Evolutionary conservation across 805 yeast genomes (phyloP).

Genomic region (Starmerella apis): DNA sequence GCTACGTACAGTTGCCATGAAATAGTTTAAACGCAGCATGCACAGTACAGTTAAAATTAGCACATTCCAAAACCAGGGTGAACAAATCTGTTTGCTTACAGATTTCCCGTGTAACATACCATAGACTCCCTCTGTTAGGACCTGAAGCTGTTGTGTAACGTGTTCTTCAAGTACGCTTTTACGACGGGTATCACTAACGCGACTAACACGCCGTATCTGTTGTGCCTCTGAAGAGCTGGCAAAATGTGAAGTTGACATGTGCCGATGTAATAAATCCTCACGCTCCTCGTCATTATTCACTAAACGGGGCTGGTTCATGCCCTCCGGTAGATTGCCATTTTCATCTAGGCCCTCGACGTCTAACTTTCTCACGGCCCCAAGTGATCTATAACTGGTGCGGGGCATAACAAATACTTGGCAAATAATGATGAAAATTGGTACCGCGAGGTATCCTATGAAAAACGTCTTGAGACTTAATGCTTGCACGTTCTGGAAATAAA

Average conservation of each 20-base stretch:
- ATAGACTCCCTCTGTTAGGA: slow-evolving; percentile 39
- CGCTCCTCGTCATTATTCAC: slow-evolving; percentile 4
- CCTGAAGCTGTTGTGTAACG: slow-evolving; percentile 8
- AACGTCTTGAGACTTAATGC: slow-evolving; percentile 44
- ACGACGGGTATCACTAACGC: slow-evolving; percentile 15
- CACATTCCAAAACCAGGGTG: slow-evolving; percentile 73
- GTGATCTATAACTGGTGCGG: slow-evolving; percentile 50
- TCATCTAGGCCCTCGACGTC: slow-evolving; percentile 66
- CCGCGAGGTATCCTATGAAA: slow-evolving; percentile 56
- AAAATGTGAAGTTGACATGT: slow-evolving; percentile 9
- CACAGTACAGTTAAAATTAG: slow-evolving; percentile 70
- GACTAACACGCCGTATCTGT: slow-evolving; percentile 7
- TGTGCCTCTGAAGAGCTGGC: background rate
- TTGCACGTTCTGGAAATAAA: slow-evolving; percentile 42
- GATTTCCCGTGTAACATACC: slow-evolving; percentile 65
- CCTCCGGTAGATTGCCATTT: slow-evolving; percentile 37
- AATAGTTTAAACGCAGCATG: slow-evolving; percentile 85
- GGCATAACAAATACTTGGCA: slow-evolving; percentile 82
- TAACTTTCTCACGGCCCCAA: slow-evolving; percentile 28
- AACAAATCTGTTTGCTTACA: slow-evolving; percentile 37
- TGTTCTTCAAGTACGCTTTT: slow-evolving; percentile 17
- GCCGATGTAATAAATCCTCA: slow-evolving; percentile 12
- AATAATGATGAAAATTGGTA: slow-evolving; percentile 64
- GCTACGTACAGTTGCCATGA: slow-evolving; percentile 76
- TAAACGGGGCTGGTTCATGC: slow-evolving; percentile 1